Conservation (phyloP, 2,329 filamentous ascomycete genomes). For the Aspergillus alliaceus region DNA sequence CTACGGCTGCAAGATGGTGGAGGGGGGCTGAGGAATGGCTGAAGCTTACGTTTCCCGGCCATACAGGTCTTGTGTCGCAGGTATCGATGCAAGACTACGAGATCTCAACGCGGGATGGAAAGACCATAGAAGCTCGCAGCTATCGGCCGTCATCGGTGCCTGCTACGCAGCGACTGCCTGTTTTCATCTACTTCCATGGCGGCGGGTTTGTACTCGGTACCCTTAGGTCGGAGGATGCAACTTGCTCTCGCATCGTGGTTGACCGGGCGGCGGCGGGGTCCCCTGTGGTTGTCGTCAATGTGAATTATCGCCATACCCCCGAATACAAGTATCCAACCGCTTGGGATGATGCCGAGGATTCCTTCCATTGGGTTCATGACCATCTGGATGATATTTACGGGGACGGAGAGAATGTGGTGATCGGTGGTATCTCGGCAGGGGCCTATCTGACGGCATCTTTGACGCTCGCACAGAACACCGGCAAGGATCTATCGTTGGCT, state of each 20-base stretch:
- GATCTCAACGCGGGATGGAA: conserved; percentile 49
- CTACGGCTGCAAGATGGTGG: not conserved
- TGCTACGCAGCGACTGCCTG: conserved; percentile 40
- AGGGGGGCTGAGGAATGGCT: too few relatives aligned
- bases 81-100: conserved; percentile 38
- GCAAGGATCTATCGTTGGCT: conserved; percentile 17
- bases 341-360: conserved; percentile 55
- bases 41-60: conserved; percentile 7
- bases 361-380: conserved; percentile 55
- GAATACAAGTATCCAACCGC: conserved; percentile 54
- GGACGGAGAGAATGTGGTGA: conserved; percentile 41
- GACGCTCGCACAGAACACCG: conserved; percentile 39
- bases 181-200: conserved; percentile 56
- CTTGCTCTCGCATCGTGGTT: conserved; percentile 51
- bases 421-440: conserved; percentile 54
- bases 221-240: conserved; percentile 53
- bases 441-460: conserved; percentile 46
- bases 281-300: conserved; percentile 50
- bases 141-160: conserved; percentile 44
- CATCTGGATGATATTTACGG: conserved; percentile 42
- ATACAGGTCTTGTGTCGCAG: conserved; percentile 21
- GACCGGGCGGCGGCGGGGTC: conserved; percentile 18
- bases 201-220: conserved; percentile 60
- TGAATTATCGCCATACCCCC: conserved; percentile 62
- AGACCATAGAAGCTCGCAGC: conserved; percentile 45